These are phyloP conservation scores for Alternaria panax DNA, from an alignment of 2,329 filamentous ascomycete genomes.

Conservation along the genomic window DNA sequence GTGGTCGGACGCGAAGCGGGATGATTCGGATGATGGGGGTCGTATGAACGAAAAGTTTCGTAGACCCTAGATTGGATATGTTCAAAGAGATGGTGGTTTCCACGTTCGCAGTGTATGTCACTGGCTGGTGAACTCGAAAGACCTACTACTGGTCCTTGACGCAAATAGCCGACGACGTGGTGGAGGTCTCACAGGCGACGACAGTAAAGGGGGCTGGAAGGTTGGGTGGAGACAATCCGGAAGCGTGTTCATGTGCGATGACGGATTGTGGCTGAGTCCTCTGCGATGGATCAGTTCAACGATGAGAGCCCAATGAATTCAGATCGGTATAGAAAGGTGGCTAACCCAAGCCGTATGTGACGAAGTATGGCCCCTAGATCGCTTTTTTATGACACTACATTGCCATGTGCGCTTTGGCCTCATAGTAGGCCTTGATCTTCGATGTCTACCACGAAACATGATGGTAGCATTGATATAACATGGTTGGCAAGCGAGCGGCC, in stretches of 20 bases:
- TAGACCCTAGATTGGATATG: not conserved
- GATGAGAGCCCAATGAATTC: not conserved
- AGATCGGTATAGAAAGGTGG: not conserved
- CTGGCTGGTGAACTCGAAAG: not conserved
- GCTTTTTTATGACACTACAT: not conserved
- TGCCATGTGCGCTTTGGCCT: not conserved
- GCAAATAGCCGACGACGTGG: not conserved
- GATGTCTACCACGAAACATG: not conserved
- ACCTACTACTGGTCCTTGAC: not conserved
- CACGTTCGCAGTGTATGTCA: not conserved
- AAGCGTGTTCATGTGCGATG: conserved; percentile 9
- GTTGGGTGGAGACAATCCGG: conserved; percentile 3
- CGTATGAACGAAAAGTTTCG: not conserved
- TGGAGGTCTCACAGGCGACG: not conserved
- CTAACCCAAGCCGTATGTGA: not conserved
- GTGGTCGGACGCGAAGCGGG: not conserved
- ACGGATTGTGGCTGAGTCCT: conserved; percentile 4
- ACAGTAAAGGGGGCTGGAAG: not conserved
- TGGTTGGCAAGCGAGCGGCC: too few species aligned
- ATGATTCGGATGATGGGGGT: not conserved
- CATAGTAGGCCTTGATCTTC: not conserved
- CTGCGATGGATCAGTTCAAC: not conserved
- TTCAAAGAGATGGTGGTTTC: not conserved
- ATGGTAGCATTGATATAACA: not conserved
- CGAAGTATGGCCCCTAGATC: not conserved